Base-by-base conservation (phyloP, 345 rosid genomes). In the Hibiscus trionum region DNA sequence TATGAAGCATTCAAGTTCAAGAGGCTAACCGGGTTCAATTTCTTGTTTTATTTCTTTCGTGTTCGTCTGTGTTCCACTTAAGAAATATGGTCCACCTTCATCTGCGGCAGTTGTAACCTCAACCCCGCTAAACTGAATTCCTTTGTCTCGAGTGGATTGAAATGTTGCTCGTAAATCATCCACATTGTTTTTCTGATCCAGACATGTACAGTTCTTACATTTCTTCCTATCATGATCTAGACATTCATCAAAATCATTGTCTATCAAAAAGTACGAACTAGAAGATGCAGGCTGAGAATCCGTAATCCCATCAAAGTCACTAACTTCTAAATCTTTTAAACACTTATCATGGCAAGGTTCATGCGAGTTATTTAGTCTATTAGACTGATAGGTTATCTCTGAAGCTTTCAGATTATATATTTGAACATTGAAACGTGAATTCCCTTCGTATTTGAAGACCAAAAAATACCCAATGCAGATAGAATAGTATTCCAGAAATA, bases 381-480 rank as follows among this genome's bases (percentile, higher is more conserved):
- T 73, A 31, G 50, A 35, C 14, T 68, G 82, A 76, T 83, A 81
- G 26, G 76, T 79, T 47, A 80, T 81, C 81, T 81, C 86, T 3
- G 81, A 78, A 67, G 66, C 65, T 37, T 82, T 24, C 58, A 78
- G 66, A 73, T 82, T 73, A 72, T 58, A 85, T 33, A 82, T 44
- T 50, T 73, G 59, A 10, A 80, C 81, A 37, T 70, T 39, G 56
- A 84, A 84, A 69, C 52, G 62, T 6, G 85, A 82, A 50, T 71
- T 62, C 59, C 82, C 82, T 71, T 69, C 81, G 46, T 85, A 82
- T 60, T 64, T 67, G 47, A 85, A 82, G 69, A 80, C 55, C 78
- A 85, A 31, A 66, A 82, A 69, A 74, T 76, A 57, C 2, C 86
- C 88, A 37, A 44, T 39, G 31, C 49, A 24, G 50, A 84, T 71